These are phyloP conservation scores for Solanum medicagineum DNA, from an alignment of 257 asterid genomes.

Conservation along the genomic window DNA sequence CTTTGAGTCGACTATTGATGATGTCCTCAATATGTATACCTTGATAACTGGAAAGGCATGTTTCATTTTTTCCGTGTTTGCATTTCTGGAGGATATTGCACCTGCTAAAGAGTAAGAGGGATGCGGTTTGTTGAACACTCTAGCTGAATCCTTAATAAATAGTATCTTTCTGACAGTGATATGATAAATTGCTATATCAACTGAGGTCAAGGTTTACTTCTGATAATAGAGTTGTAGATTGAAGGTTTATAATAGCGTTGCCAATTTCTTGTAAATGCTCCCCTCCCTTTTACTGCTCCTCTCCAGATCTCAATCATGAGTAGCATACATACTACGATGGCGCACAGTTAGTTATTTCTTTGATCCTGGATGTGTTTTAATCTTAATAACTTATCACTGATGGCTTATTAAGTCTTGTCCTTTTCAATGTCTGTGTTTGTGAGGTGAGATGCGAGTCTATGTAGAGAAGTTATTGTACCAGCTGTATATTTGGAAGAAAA, in stretches of 20 bases:
- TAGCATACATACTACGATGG: background rate
- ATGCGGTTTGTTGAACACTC: background rate
- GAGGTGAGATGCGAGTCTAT: background rate
- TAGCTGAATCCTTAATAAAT: background rate
- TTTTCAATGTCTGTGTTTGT: background rate
- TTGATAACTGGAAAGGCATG: slow-evolving; percentile 41
- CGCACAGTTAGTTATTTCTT: background rate
- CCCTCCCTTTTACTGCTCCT: background rate
- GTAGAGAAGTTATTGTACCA: background rate
- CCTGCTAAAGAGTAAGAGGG: background rate
- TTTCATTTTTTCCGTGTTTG: background rate
- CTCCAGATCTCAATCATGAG: background rate
- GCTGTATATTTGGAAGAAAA: background rate
- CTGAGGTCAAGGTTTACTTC: background rate
- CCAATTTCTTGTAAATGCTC: background rate
- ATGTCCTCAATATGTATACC: slow-evolving; percentile 37
- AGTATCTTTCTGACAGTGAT: background rate
- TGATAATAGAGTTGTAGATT: background rate
- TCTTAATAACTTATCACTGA: background rate
- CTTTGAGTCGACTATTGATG: slow-evolving; percentile 37
- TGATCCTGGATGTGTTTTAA: background rate
- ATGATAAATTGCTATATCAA: background rate
- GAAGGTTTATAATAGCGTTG: background rate
- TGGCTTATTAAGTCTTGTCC: background rate
- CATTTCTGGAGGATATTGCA: background rate